phyloP scores from a whole-genome alignment of 805 yeast species.

The Cyberlindnera veronae region DNA sequence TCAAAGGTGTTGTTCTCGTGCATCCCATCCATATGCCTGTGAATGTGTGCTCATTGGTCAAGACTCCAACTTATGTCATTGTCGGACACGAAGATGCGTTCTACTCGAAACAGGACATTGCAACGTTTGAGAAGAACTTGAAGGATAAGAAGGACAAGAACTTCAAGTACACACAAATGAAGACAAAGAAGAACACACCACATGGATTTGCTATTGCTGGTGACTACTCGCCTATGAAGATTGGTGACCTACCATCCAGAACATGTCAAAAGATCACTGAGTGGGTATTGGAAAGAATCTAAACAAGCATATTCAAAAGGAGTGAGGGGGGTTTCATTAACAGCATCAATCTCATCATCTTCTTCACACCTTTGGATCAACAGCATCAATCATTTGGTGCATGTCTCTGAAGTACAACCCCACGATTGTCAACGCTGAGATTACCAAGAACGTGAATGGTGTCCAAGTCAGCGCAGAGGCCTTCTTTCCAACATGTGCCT shows the following conservation, averaged over 20 bases:
- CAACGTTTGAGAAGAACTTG: conserved; percentile 12
- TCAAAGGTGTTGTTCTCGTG: conserved; percentile 20
- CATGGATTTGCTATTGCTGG: conserved; percentile 41
- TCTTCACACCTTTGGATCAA: conserved; percentile 20
- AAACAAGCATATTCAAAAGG: not conserved
- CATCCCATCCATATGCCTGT: conserved; percentile 25
- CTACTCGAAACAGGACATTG: conserved; percentile 13
- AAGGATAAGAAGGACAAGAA: conserved; percentile 8
- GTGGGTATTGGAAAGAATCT: conserved; percentile 23
- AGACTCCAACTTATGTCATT: conserved; percentile 17
- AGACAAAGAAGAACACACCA: conserved; percentile 29
- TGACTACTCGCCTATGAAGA: conserved; percentile 32
- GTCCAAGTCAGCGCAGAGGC: conserved; percentile 62
- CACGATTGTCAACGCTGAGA: conserved; percentile 39
- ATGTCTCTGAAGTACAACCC: conserved; percentile 34
- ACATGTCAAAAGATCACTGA: conserved; percentile 18
- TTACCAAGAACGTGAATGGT: conserved; percentile 45
- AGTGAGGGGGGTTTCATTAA: not conserved
- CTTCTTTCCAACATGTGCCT: conserved; percentile 43
- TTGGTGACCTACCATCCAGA: conserved; percentile 30
- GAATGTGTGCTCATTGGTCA: conserved; percentile 11
- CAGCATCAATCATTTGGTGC: conserved; percentile 21
- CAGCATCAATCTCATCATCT: too few relatives aligned
- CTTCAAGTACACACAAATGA: conserved; percentile 19
- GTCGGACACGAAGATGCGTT: conserved; percentile 21